Conservation (phyloP, 371 early-diverging fungal species). For the Syncephalastrum contaminatum region DNA sequence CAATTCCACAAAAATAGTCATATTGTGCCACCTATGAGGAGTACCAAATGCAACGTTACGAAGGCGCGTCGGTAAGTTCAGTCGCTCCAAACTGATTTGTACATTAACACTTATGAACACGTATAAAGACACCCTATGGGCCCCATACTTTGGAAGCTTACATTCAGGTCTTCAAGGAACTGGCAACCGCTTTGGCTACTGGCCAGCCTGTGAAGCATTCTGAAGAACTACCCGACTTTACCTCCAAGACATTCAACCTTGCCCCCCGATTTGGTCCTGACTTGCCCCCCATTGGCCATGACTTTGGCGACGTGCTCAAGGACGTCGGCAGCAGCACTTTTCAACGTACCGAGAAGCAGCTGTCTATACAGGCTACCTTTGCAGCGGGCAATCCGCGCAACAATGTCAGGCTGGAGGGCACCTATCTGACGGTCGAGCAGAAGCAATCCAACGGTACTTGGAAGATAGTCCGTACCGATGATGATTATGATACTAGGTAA, state of each 20-base stretch:
- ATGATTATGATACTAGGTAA: constrained; percentile 42
- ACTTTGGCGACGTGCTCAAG: constrained; percentile 48
- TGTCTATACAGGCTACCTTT: constrained; percentile 42
- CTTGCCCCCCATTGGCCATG: constrained; percentile 32
- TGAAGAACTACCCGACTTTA: constrained; percentile 29
- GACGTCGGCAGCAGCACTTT: constrained; percentile 25
- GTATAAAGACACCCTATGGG: constrained; percentile 60
- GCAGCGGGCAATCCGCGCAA: constrained; percentile 62
- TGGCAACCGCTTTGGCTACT: constrained; percentile 45
- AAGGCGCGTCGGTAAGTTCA: constrained; percentile 54
- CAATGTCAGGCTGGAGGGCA: constrained; percentile 33
- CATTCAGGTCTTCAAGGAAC: constrained; percentile 46
- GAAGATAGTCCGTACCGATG: constrained; percentile 38
- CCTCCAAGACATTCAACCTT: constrained; percentile 37
- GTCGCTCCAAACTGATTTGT: background rate
- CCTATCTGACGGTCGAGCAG: constrained; percentile 55
- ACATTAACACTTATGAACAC: too few species aligned
- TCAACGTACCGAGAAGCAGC: constrained; percentile 11
- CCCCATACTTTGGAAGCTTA: constrained; percentile 61
- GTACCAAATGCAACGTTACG: constrained; percentile 67
- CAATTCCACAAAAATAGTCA: constrained; percentile 24
- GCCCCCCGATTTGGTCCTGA: constrained; percentile 51
- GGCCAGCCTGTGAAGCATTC: constrained; percentile 19
- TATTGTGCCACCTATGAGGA: constrained; percentile 68
- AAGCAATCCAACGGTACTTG: constrained; percentile 28